phyloP scores from a whole-genome alignment of 73 alveolate species.

The Stentor roeselii region DNA sequence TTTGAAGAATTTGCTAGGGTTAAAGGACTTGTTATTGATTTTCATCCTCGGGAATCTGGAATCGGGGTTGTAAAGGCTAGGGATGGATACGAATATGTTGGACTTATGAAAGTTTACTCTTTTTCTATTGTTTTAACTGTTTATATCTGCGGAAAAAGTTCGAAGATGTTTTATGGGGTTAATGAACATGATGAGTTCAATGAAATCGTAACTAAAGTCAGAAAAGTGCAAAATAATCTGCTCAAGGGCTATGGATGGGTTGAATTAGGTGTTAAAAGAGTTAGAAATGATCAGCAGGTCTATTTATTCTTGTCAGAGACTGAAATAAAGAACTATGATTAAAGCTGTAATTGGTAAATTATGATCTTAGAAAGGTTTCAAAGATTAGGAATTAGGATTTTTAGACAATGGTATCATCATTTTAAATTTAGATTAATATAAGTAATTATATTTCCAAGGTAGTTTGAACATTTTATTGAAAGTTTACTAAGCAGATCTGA shows the following conservation, averaged over 20 bases:
- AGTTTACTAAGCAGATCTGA: too few relatives aligned
- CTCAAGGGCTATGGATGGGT: not conserved
- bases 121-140: not conserved
- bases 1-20: not conserved
- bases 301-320: not conserved
- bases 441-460: too few relatives aligned
- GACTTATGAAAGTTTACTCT: not conserved
- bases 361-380: not conserved
- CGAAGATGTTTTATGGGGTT: not conserved
- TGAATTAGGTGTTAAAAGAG: not conserved
- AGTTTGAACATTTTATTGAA: too few relatives aligned
- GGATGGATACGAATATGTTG: too few relatives aligned
- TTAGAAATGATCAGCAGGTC: not conserved
- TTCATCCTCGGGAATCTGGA: not conserved
- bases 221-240: not conserved
- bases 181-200: not conserved
- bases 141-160: not conserved
- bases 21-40: not conserved
- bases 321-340: not conserved
- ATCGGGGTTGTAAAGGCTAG: not conserved
- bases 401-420: not conserved
- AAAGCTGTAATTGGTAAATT: not conserved
- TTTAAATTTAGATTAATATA: too few relatives aligned
- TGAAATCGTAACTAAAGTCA: not conserved
- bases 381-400: not conserved